phyloP scores from a whole-genome alignment of 116 monocot genomes.

The Zostera marina region DNA sequence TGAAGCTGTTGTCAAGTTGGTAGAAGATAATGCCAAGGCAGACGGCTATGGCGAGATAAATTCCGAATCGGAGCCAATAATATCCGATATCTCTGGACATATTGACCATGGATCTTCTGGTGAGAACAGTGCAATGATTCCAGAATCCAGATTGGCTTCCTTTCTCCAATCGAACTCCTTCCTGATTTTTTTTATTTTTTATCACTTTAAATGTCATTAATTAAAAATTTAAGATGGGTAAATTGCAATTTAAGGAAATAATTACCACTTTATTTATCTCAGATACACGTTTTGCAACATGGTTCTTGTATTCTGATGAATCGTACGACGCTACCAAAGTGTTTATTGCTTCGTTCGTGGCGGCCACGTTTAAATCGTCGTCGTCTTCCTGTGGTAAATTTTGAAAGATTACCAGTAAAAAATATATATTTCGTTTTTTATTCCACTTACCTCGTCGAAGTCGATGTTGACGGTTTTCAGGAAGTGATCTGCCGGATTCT shows the following conservation, averaged over 20 bases:
- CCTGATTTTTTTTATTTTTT: conserved; percentile 3
- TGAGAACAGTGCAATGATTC: conserved; percentile 28
- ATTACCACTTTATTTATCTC: conserved; percentile 26
- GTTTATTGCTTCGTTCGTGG: too few relatives aligned
- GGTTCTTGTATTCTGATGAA: conserved; percentile 11
- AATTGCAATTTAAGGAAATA: background rate
- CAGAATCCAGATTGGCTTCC: conserved; percentile 29
- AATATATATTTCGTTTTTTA: too few relatives aligned
- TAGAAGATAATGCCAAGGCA: conserved; percentile 29
- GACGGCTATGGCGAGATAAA: conserved; percentile 25
- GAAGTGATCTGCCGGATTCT: conserved; percentile 26
- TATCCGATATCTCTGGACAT: conserved; percentile 45
- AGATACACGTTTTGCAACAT: conserved; percentile 12
- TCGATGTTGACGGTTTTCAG: conserved; percentile 21
- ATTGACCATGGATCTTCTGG: conserved; percentile 33
- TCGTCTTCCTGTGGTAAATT: too few relatives aligned
- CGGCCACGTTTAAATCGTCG: too few relatives aligned
- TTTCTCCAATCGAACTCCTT: conserved; percentile 22
- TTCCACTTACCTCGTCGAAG: conserved; percentile 14
- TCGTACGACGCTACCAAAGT: conserved; percentile 29
- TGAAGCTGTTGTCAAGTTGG: conserved; percentile 31
- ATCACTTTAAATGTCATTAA: background rate
- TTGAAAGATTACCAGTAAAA: too few relatives aligned
- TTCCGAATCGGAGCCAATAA: conserved; percentile 41
- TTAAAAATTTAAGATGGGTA: background rate